phyloP scores from a whole-genome alignment of 257 asterid genomes.

The Solanum gracilifrons region DNA sequence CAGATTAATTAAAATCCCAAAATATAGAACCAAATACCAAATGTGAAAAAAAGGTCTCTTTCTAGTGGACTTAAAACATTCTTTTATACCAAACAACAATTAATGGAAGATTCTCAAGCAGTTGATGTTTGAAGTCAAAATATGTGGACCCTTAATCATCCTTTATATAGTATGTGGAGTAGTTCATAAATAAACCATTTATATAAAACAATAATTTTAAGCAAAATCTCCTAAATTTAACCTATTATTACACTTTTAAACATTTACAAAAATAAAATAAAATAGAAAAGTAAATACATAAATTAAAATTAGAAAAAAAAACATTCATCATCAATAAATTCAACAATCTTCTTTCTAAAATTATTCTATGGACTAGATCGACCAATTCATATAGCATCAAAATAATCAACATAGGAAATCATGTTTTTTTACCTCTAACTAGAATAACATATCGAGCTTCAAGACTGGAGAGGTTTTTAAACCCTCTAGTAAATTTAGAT shows the following conservation, averaged over 20 bases:
- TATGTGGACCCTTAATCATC: neutral
- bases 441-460: neutral
- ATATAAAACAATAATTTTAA: neutral
- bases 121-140: neutral
- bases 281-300: too few relatives aligned
- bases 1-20: too few relatives aligned
- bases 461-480: neutral
- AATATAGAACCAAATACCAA: neutral
- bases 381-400: neutral
- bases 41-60: neutral
- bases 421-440: too few relatives aligned
- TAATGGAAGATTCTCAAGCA: neutral
- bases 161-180: neutral
- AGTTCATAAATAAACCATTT: neutral
- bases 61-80: neutral
- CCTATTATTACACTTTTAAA: too few relatives aligned
- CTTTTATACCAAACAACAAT: neutral
- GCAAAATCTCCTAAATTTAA: too few relatives aligned
- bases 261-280: too few relatives aligned
- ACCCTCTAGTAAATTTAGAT: too few relatives aligned
- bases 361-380: neutral
- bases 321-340: neutral
- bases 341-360: fast-evolving
- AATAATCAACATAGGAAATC: neutral
- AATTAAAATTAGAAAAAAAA: too few relatives aligned